These are phyloP conservation scores for Multifurca ochricompacta DNA, from an alignment of 768 basidiomycete species.

Conservation along the genomic window DNA sequence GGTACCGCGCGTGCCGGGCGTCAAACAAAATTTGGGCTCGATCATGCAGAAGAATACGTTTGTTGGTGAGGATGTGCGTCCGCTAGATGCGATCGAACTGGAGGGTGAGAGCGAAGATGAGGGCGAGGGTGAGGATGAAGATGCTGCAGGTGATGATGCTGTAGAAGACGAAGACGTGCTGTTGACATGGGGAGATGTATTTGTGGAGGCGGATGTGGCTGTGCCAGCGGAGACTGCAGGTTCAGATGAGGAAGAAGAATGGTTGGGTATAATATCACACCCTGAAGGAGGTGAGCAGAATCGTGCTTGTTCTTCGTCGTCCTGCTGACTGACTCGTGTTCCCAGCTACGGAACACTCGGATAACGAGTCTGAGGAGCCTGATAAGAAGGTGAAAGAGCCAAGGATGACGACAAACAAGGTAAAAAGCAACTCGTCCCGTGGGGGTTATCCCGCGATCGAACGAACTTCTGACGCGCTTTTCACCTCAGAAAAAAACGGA, in stretches of 20 bases:
- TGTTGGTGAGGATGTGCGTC: slow-evolving; percentile 72
- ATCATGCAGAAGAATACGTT: slow-evolving; percentile 88
- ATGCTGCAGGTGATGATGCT: slow-evolving; percentile 33
- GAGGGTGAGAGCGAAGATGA: slow-evolving; percentile 26
- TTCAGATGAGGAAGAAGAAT: slow-evolving; percentile 23
- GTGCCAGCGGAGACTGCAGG: slow-evolving; percentile 12
- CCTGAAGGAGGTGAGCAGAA: slow-evolving; percentile 14
- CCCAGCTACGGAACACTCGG: slow-evolving; percentile 27
- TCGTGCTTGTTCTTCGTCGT: neutral
- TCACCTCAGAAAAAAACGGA: slow-evolving; percentile 68
- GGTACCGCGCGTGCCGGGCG: slow-evolving; percentile 41
- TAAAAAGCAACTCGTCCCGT: slow-evolving; percentile 25
- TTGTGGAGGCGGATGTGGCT: slow-evolving; percentile 39
- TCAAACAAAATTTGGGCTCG: slow-evolving; percentile 79
- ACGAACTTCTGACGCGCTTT: neutral
- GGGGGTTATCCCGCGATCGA: neutral
- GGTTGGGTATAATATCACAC: slow-evolving; percentile 18
- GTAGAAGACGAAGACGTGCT: slow-evolving; percentile 36
- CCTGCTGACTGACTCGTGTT: slow-evolving; percentile 9
- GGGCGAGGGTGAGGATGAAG: slow-evolving; percentile 36
- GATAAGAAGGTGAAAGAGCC: slow-evolving; percentile 39
- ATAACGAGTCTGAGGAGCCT: slow-evolving; percentile 30
- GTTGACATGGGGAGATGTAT: slow-evolving; percentile 84
- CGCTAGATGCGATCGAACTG: slow-evolving; percentile 44
- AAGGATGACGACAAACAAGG: slow-evolving; percentile 94